phyloP scores from a whole-genome alignment of 441 rosid genomes.

The Gossypium trilobum region DNA sequence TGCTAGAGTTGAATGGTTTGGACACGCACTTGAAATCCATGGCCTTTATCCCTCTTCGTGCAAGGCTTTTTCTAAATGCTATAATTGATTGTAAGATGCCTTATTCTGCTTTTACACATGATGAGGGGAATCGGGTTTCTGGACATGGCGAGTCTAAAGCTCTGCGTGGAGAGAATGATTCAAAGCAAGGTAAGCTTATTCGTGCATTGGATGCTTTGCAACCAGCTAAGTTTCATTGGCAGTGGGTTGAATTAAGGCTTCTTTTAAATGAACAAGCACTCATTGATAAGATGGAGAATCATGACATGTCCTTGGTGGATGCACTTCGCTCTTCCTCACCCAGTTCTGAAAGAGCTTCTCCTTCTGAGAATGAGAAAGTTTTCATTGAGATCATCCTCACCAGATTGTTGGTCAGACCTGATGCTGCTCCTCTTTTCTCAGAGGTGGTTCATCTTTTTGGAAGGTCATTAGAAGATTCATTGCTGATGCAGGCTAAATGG shows the following conservation, averaged over 20 bases:
- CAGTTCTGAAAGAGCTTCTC: conserved; percentile 55
- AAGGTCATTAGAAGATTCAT: conserved; percentile 81
- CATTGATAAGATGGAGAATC: conserved; percentile 69
- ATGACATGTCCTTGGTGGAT: conserved; percentile 58
- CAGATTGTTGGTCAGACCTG: conserved; percentile 95
- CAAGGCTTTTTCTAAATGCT: conserved; percentile 80
- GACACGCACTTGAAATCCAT: conserved; percentile 59
- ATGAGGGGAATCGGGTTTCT: conserved; percentile 43
- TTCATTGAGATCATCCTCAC: conserved; percentile 82
- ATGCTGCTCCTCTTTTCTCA: conserved; percentile 89
- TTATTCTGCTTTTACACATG: conserved; percentile 35
- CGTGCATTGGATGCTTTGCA: conserved; percentile 71
- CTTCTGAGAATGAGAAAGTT: conserved; percentile 85
- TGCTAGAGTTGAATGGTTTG: conserved; percentile 58
- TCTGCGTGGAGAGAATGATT: conserved; percentile 44
- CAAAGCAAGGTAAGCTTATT: conserved; percentile 80
- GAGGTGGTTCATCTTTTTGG: conserved; percentile 95
- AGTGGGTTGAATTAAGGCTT: conserved; percentile 97
- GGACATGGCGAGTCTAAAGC: conserved; percentile 44
- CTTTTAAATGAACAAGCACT: conserved; percentile 94
- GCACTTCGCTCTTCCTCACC: conserved; percentile 71
- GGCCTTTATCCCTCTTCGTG: conserved; percentile 86
- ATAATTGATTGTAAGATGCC: conserved; percentile 78
- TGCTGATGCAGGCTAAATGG: conserved; percentile 90
- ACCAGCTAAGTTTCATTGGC: conserved; percentile 99